Evolutionary conservation across 225 moss, liverwort and hornwort species (phyloP), one percentile per base, ranked within the genome.

Genomic region (Physcomitrellopsis africana): DNA sequence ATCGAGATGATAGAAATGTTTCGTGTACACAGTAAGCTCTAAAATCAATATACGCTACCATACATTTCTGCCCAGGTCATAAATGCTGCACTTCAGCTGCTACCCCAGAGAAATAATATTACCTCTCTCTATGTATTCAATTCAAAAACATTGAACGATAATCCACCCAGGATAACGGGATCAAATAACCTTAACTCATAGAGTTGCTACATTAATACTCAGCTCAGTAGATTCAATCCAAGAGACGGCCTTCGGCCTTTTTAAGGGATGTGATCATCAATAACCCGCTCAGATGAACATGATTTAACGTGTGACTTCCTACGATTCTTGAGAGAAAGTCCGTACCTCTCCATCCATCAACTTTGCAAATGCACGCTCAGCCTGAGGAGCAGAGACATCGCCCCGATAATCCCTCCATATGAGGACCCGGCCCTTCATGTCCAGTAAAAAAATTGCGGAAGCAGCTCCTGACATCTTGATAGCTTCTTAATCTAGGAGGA

Each of bases 371-470:
- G 89, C 89, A 78, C 86, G 86, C 78, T 94, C 93, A n/a, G 91
- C 93, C 79, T 94, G 91, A 17, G 83, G 84, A 76, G 89, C 86
- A 76, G 91, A 83, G 26, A 94, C 91, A 82, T 91, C 93, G 43
- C 91, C 91, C 26, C 93, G 87, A 75, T 89, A 94, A 68, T 94
- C 93, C 77, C 93, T 84, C 89, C 91, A 94, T 37, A 94, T 81
- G 72, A 94, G 81, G 14, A 91, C 93, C 62, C 93, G 82, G 56
- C 89, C 93, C 81, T 94, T 94, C 93, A 94, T 88, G 72, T 94
- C 91, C 80, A 94, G 54, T 51, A 94, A 72, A 84, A 89, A 94
- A 22, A 94, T 89, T 24, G 93, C 93, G 63, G 93, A 94, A 18
- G 93, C 93, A 57, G 91, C 93, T 51, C 93, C 93, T 62, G 93